Base-by-base conservation (phyloP, 2,329 filamentous ascomycete species). In the Massarina eburnea region DNA sequence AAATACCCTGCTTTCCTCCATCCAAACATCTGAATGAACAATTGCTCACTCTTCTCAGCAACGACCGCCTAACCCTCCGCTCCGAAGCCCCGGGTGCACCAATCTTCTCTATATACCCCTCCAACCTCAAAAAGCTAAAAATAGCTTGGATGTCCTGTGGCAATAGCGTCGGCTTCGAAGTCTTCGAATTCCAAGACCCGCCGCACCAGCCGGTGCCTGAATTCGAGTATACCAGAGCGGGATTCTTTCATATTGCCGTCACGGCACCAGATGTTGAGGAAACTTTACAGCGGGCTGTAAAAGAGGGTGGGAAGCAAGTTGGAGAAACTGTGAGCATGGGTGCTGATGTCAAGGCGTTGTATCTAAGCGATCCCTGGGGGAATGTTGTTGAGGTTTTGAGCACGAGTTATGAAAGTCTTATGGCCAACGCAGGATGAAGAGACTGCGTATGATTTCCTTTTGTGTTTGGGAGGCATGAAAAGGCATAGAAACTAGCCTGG, bases 211-310 rank as follows among this genome's bases (percentile, higher is more conserved):
- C 24, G 2, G 24, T 12, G 30, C 33, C 35, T 2, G n/a, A 34
- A 4, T 56, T 58, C 37, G 52, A 58, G 8, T 71, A 63, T 45
- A 54, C 52, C 14, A 56, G 17, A 52, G 52, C 14, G n/a, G 68
- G 67, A 3, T 65, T 70, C 45, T 71, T 70, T 45, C 68, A 71
- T 48, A 57, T 67, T 41, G 62, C 57, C 9, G 54, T 70, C 12
- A 70, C 67, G 17, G 54, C 57, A 14, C 57, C 65, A 3, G 58
- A 68, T 39, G 52, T 58, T 1, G 63, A 70, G 7, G 63, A 43
- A 2, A 40, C 62, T 19, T 45, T 52, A n/a, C 55, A 55, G 19
- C 56, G 52, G 42, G 59, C 59, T 14, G 42, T 64, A 3, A 51
- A 52, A 22, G 43, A 51, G 21, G 66, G 66, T 0, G 66, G 65